Conservation (phyloP, 805 yeast species). For the Blastobotrys parvus region DNA sequence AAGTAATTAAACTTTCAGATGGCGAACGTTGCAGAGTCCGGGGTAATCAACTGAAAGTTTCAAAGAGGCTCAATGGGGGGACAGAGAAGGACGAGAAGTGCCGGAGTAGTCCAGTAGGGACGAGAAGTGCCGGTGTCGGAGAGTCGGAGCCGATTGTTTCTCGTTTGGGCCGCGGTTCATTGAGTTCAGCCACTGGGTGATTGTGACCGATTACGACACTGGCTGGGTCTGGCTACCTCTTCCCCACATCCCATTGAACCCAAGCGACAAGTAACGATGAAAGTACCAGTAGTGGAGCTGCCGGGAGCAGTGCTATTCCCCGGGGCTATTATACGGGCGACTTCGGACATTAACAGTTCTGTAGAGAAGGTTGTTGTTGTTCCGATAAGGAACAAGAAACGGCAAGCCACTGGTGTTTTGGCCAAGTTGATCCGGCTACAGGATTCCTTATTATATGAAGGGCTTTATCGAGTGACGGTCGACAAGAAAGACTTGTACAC, state of each 20-base stretch:
- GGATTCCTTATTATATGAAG: conserved; percentile 8
- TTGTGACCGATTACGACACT: too few species aligned
- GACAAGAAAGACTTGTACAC: neutral
- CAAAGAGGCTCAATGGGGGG: neutral
- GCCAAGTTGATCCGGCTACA: conserved; percentile 13
- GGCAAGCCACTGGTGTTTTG: conserved; percentile 16
- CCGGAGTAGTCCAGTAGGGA: neutral
- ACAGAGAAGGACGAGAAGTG: neutral
- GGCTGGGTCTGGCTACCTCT: too few species aligned
- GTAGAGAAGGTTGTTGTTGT: conserved; percentile 6
- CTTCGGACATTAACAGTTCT: neutral
- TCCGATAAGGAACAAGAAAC: conserved; percentile 4
- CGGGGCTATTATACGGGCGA: conserved; percentile 4
- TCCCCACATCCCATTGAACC: too few species aligned
- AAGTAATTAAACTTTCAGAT: too few species aligned
- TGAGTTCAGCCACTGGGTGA: too few species aligned
- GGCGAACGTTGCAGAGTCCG: too few species aligned
- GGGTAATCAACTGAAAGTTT: too few species aligned
- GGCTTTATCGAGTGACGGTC: conserved; percentile 2
- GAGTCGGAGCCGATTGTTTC: neutral
- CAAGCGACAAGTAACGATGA: neutral
- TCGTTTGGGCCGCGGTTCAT: too few species aligned
- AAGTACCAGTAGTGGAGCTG: neutral
- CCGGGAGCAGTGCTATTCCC: conserved; percentile 4
- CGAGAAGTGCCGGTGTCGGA: too few species aligned